Evolutionary conservation across 768 basidiomycete species (phyloP), one percentile per base, ranked within the genome.

Genomic region (Glaciozyma martinii): DNA sequence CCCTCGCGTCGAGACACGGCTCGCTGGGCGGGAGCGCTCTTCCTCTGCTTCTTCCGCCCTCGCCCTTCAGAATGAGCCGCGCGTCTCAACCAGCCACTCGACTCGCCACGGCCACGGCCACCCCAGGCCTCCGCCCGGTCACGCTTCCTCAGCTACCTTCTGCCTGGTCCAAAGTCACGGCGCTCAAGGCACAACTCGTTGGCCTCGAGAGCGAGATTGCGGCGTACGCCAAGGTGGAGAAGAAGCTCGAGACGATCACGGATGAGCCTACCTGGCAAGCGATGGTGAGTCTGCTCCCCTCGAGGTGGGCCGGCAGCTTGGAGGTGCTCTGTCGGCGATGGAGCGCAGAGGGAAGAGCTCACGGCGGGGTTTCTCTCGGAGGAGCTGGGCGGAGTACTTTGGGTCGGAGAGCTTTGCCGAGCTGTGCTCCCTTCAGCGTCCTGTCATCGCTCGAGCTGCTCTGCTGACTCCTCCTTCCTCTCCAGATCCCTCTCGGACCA

Each of bases 211-310:
- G 18, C 5, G 2, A 58, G 10, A n/a, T 58, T 30, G 30, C 50
- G 18, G 53, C 19, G 27, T 61, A 50, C 56, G 5, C 2, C 23
- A 21, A 44, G 8, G 37, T 70, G 10, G 15, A 54, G n/a, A n/a
- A 5, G 19, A 66, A 66, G 42, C 65, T 70, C 8, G 61, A 43
- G 5, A 33, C 25, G 0, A 56, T 70, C 46, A 66, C 68, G 9
- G 68, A 70, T 43, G 65, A 70, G 18, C 68, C 68, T 2, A 25
- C 46, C 5, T 70, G 65, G 65, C 29, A 70, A 25, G 68, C 68
- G 8, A 61, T 40, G 33, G 68, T 66, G 25, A 23, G 67, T 63
- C 1, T 0, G n/a, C 29, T 0, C 18, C 13, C 53, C 43, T 49
- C 19, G 29, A 55, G 30, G 13, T 27, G n/a, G 30, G 21, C 8